Evolutionary conservation across 495 filamentous ascomycete species (phyloP).

Genomic region (Oidiodendron maius): DNA sequence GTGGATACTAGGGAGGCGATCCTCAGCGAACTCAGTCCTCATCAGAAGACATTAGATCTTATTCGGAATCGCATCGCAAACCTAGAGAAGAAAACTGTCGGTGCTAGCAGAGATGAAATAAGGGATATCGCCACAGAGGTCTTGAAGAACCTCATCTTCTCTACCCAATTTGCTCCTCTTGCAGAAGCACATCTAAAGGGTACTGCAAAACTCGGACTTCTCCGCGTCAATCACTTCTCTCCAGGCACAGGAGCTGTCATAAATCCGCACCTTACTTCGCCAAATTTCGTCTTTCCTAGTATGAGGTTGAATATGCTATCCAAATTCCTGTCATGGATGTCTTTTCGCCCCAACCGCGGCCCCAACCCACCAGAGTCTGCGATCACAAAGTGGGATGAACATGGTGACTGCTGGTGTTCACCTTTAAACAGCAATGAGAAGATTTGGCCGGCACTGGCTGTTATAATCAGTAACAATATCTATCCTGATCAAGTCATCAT

Average conservation of each 20-base stretch:
- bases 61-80: slow-evolving; percentile 5
- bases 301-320: slow-evolving; percentile 1
- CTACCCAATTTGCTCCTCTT: slow-evolving; percentile 29
- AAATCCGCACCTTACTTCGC: slow-evolving; percentile 8
- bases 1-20: slow-evolving; percentile 21
- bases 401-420: slow-evolving; percentile 64
- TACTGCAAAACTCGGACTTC: slow-evolving; percentile 1
- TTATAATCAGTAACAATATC: slow-evolving; percentile 39
- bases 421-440: slow-evolving; percentile 26
- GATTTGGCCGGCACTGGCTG: slow-evolving; percentile 29
- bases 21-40: slow-evolving; percentile 17
- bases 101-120: slow-evolving; percentile 20
- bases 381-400: slow-evolving; percentile 50
- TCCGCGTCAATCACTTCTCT: slow-evolving; percentile 19
- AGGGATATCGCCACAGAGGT: slow-evolving; percentile 23
- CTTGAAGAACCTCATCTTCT: slow-evolving; percentile 26
- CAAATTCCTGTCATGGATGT: background rate
- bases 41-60: slow-evolving; percentile 20
- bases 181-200: slow-evolving; percentile 12
- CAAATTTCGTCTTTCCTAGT: slow-evolving; percentile 17
- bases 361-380: slow-evolving; percentile 33
- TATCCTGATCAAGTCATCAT: slow-evolving; percentile 51
- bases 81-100: slow-evolving; percentile 1
- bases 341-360: slow-evolving; percentile 4
- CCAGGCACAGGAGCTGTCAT: slow-evolving; percentile 19